phyloP scores from a whole-genome alignment of 768 basidiomycete genomes.

The Mycena alexandri region DNA sequence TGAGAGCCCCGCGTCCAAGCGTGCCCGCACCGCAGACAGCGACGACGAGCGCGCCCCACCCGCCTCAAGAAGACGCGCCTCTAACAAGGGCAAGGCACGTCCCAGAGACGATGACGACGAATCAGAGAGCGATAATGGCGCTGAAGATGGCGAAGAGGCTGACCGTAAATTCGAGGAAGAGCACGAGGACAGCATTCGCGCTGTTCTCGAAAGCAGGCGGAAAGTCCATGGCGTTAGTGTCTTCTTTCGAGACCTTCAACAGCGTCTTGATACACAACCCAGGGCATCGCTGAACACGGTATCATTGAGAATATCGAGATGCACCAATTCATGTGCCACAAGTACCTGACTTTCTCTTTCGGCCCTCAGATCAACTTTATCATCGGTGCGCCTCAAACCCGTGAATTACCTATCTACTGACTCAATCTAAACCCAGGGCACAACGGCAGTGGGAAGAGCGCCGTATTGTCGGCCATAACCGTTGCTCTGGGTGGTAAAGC shows the following conservation, averaged over 20 bases:
- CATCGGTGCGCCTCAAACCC: conserved; percentile 69
- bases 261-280: conserved; percentile 5
- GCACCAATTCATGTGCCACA: conserved; percentile 97
- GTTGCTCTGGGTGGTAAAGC: conserved; percentile 96
- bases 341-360: conserved; percentile 84
- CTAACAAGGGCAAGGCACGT: conserved; percentile 51
- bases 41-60: conserved; percentile 50
- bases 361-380: conserved; percentile 98
- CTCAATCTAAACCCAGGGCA: conserved; percentile 29
- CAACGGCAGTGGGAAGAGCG: conserved; percentile 80
- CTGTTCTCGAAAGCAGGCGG: conserved; percentile 62
- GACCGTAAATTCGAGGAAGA: conserved; percentile 77
- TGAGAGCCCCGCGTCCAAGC: conserved; percentile 54
- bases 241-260: conserved; percentile 1
- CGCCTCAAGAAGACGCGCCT: conserved; percentile 38
- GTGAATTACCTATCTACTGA: conserved; percentile 15
- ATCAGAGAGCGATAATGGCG: conserved; percentile 47
- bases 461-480: conserved; percentile 92
- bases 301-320: conserved; percentile 90
- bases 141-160: conserved; percentile 64
- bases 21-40: conserved; percentile 53
- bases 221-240: conserved; percentile 61
- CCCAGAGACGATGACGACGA: conserved; percentile 48
- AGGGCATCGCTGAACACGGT: conserved; percentile 89
- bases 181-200: conserved; percentile 68